These are phyloP conservation scores for Pseudogymnoascus sp. DNA, from an alignment of 2,329 filamentous ascomycete genomes.

Conservation along the genomic window DNA sequence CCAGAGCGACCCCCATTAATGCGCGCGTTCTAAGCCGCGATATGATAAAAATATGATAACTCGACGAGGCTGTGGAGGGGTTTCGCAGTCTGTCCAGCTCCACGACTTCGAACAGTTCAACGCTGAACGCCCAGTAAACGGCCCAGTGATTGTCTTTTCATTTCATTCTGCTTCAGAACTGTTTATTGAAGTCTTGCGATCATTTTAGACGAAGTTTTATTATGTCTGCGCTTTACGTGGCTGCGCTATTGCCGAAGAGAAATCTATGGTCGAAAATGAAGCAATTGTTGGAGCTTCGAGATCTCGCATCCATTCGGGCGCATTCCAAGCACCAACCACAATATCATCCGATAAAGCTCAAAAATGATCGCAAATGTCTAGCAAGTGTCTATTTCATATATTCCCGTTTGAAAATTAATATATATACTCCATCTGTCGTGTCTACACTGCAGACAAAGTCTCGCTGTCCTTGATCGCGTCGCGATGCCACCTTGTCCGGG, in stretches of 20 bases:
- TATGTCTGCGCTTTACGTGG: background rate
- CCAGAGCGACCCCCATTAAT: background rate
- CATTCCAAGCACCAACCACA: background rate
- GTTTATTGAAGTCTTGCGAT: background rate
- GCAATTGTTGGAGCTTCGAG: slow-evolving; percentile 7
- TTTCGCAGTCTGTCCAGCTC: slow-evolving; percentile 1
- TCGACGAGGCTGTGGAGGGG: slow-evolving; percentile 6
- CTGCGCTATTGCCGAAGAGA: background rate
- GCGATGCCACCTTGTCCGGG: background rate
- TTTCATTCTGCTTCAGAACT: background rate
- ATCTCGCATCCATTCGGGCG: background rate
- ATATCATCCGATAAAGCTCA: background rate
- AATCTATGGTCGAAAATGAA: slow-evolving; percentile 7
- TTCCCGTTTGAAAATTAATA: background rate
- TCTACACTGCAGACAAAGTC: background rate
- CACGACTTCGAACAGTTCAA: background rate
- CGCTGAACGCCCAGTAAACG: background rate
- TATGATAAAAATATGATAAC: slow-evolving; percentile 10
- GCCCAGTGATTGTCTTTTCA: background rate
- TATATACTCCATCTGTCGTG: background rate
- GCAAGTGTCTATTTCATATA: slow-evolving; percentile 2
- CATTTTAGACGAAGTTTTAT: background rate
- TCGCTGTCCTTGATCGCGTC: background rate
- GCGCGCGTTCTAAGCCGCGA: slow-evolving; percentile 4
- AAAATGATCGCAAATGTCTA: background rate